phyloP scores from a whole-genome alignment of 768 basidiomycete species.

The Russula sp. region DNA sequence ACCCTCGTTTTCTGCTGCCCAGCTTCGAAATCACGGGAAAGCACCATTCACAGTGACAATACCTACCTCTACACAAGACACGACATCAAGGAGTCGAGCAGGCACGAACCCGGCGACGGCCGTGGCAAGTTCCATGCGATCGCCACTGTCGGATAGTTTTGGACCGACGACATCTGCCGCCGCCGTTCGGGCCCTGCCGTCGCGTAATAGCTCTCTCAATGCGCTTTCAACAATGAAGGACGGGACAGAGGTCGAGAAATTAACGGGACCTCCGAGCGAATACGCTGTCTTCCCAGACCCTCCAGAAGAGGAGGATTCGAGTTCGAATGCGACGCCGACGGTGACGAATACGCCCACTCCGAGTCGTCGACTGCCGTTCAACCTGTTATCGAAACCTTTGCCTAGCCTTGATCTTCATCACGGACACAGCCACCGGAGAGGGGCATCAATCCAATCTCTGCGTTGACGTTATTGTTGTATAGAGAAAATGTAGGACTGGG shows the following conservation, averaged over 20 bases:
- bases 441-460: slow-evolving; percentile 32
- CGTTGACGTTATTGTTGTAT: slow-evolving; percentile 13
- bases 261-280: slow-evolving; percentile 58
- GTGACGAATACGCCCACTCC: slow-evolving; percentile 16
- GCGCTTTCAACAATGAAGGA: slow-evolving; percentile 31
- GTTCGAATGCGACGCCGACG: slow-evolving; percentile 23
- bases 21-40: slow-evolving; percentile 42
- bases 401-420: slow-evolving; percentile 30
- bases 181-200: slow-evolving; percentile 50
- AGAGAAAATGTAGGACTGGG: too few species aligned
- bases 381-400: slow-evolving; percentile 52
- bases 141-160: slow-evolving; percentile 23
- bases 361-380: slow-evolving; percentile 45
- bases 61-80: slow-evolving; percentile 30
- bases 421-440: slow-evolving; percentile 35
- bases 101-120: slow-evolving; percentile 56
- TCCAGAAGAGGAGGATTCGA: slow-evolving; percentile 36
- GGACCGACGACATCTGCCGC: slow-evolving; percentile 33
- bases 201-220: slow-evolving; percentile 40
- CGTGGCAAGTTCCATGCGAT: slow-evolving; percentile 37
- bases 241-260: slow-evolving; percentile 43
- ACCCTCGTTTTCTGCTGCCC: slow-evolving; percentile 73
- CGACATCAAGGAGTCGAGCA: slow-evolving; percentile 43
- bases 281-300: slow-evolving; percentile 70
- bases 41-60: slow-evolving; percentile 19